phyloP scores from a whole-genome alignment of 371 early-diverging fungal genomes.

The Rhizopus sp. region DNA sequence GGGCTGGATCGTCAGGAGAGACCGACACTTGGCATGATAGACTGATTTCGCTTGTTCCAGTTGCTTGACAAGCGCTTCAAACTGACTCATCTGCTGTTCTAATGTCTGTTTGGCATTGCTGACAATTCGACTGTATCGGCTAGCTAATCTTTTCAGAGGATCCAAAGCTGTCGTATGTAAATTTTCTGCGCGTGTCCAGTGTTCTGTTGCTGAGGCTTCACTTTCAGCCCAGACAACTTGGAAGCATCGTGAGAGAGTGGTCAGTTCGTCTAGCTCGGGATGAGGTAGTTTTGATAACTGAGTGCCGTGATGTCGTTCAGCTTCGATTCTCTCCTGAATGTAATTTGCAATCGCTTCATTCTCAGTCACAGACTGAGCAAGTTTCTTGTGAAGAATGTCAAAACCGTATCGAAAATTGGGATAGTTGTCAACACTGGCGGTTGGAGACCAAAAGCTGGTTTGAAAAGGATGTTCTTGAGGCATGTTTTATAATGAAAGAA shows the following conservation, averaged over 20 bases:
- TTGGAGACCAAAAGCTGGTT: slow-evolving; percentile 47
- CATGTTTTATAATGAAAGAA: slow-evolving; percentile 1
- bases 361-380: slow-evolving; percentile 66
- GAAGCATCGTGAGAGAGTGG: slow-evolving; percentile 67
- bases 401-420: slow-evolving; percentile 49
- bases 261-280: slow-evolving; percentile 28
- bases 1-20: slow-evolving; percentile 15
- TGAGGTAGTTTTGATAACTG: slow-evolving; percentile 30
- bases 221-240: slow-evolving; percentile 68
- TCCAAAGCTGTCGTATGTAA: slow-evolving; percentile 61
- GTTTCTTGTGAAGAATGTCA: slow-evolving; percentile 64
- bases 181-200: slow-evolving; percentile 59
- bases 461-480: slow-evolving; percentile 34
- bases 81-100: slow-evolving; percentile 45
- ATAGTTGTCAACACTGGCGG: slow-evolving; percentile 19
- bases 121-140: slow-evolving; percentile 55
- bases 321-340: slow-evolving; percentile 63
- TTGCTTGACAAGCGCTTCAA: slow-evolving; percentile 24
- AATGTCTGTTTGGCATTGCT: slow-evolving; percentile 51
- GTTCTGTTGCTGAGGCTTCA: slow-evolving; percentile 55
- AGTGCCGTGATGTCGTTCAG: slow-evolving; percentile 60
- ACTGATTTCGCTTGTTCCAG: slow-evolving; percentile 15
- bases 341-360: slow-evolving; percentile 67
- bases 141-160: slow-evolving; percentile 56
- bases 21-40: slow-evolving; percentile 21